These are phyloP conservation scores for Sordariomycetes sp. DNA, from an alignment of 2,329 filamentous ascomycete genomes.

Conservation along the genomic window DNA sequence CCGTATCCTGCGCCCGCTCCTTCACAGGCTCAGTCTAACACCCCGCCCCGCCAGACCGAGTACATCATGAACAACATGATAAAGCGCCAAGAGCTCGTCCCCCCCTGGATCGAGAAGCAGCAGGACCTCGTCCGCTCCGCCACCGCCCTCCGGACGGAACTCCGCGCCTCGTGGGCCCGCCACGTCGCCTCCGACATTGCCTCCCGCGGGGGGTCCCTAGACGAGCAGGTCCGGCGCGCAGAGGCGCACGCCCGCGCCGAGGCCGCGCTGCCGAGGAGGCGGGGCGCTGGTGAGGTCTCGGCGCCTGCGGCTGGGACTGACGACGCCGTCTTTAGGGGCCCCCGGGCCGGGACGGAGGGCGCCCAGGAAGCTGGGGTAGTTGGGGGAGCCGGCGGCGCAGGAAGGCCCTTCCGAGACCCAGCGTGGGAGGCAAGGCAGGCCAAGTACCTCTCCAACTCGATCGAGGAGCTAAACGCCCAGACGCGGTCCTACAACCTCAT, in stretches of 20 bases:
- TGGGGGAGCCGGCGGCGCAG: background rate
- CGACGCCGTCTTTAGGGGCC: background rate
- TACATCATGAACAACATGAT: conserved; percentile 99
- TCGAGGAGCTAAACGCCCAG: conserved; percentile 66
- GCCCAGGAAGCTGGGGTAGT: too few relatives aligned
- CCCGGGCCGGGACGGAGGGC: background rate
- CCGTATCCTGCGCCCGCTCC: background rate
- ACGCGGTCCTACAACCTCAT: conserved; percentile 89
- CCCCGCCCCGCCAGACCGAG: conserved; percentile 47
- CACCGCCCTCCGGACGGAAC: conserved; percentile 55
- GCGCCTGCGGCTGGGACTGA: conserved; percentile 16
- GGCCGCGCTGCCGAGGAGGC: conserved; percentile 44
- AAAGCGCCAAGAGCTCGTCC: conserved; percentile 86
- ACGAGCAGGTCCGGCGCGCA: conserved; percentile 60
- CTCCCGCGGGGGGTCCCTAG: conserved; percentile 59
- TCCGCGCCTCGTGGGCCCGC: conserved; percentile 73
- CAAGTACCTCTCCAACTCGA: conserved; percentile 62
- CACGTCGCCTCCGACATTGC: conserved; percentile 71
- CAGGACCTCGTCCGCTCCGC: conserved; percentile 68
- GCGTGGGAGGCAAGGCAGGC: conserved; percentile 61
- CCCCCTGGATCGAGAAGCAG: conserved; percentile 98
- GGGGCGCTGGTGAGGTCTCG: conserved; percentile 29
- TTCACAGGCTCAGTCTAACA: too few relatives aligned
- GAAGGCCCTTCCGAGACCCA: conserved; percentile 61
- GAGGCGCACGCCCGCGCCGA: conserved; percentile 67